phyloP scores from a whole-genome alignment of 768 basidiomycete species.

The Cyathus striatus region DNA sequence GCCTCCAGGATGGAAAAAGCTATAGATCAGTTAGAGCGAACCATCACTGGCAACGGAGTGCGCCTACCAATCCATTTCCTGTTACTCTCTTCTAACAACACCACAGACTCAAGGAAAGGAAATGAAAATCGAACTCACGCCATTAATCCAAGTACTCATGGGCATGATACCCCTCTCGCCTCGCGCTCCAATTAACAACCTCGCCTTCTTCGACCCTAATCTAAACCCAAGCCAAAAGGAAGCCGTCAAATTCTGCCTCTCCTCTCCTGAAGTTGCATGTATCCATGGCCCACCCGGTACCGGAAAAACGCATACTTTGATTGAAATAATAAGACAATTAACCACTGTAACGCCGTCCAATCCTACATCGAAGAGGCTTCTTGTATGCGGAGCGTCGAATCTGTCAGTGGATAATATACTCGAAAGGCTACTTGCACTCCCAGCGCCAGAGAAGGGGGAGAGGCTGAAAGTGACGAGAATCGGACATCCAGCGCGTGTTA shows the following conservation, averaged over 20 bases:
- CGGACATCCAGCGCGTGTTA: slow-evolving; percentile 93
- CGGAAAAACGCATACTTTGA: slow-evolving; percentile 93
- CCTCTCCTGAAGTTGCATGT: slow-evolving; percentile 77
- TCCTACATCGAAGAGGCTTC: slow-evolving; percentile 53
- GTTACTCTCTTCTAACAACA: slow-evolving; percentile 4
- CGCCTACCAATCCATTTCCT: not conserved
- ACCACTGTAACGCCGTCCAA: slow-evolving; percentile 41
- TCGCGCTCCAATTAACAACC: slow-evolving; percentile 23
- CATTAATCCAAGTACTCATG: slow-evolving; percentile 65
- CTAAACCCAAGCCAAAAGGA: slow-evolving; percentile 83
- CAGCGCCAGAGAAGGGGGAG: slow-evolving; percentile 40
- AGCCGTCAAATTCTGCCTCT: slow-evolving; percentile 80
- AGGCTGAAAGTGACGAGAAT: slow-evolving; percentile 75
- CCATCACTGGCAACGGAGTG: slow-evolving; percentile 1
- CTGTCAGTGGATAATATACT: slow-evolving; percentile 95
- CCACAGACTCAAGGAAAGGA: slow-evolving; percentile 25
- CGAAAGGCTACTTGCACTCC: slow-evolving; percentile 70
- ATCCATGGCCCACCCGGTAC: slow-evolving; percentile 98
- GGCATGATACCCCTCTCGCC: slow-evolving; percentile 51
- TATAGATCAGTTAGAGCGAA: slow-evolving; percentile 55
- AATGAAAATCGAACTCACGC: slow-evolving; percentile 37
- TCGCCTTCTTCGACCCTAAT: slow-evolving; percentile 68
- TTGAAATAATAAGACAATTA: slow-evolving; percentile 89
- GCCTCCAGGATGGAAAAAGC: slow-evolving; percentile 86
- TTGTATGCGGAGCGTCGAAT: slow-evolving; percentile 93